Conservation (phyloP, 768 basidiomycete species). For the Rhizopogon vesiculosus region DNA sequence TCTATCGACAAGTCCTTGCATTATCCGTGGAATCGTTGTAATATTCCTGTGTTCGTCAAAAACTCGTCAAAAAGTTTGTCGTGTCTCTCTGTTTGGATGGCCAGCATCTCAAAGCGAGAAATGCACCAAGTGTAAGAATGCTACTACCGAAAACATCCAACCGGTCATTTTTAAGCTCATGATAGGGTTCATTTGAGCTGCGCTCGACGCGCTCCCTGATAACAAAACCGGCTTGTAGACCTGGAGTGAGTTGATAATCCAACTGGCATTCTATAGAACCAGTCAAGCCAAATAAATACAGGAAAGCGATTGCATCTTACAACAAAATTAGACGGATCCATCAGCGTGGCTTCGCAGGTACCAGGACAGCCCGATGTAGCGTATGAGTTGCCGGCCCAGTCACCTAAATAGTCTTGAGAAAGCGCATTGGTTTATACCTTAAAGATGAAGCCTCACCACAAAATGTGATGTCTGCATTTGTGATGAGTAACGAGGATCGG, state of each 20-base stretch:
- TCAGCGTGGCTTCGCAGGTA: conserved; percentile 57
- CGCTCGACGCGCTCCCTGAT: conserved; percentile 28
- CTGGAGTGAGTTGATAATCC: conserved; percentile 76
- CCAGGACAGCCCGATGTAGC: conserved; percentile 71
- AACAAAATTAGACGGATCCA: conserved; percentile 68
- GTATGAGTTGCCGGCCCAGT: conserved; percentile 84
- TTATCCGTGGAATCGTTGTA: background rate
- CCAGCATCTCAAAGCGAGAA: conserved; percentile 12
- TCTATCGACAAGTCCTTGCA: background rate
- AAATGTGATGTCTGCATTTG: conserved; percentile 66
- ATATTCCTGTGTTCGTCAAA: background rate
- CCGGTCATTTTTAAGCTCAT: conserved; percentile 2
- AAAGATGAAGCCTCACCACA: conserved; percentile 47
- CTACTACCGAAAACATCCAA: conserved; percentile 6
- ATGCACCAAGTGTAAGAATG: conserved; percentile 11
- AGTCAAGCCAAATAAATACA: conserved; percentile 3
- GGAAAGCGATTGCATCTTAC: conserved; percentile 33
- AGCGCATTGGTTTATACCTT: background rate
- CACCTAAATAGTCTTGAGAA: conserved; percentile 38
- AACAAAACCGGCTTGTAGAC: conserved; percentile 62
- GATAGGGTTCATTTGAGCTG: conserved; percentile 1
- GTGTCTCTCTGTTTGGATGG: background rate
- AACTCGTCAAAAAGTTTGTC: conserved; percentile 17
- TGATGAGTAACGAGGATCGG: conserved; percentile 10
- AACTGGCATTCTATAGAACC: conserved; percentile 61